Percentiles rank a stretch among this genome's conserved stretches.
Evolutionary conservation across 768 basidiomycete genomes (phyloP).

Genomic region (Collybia sordida): DNA sequence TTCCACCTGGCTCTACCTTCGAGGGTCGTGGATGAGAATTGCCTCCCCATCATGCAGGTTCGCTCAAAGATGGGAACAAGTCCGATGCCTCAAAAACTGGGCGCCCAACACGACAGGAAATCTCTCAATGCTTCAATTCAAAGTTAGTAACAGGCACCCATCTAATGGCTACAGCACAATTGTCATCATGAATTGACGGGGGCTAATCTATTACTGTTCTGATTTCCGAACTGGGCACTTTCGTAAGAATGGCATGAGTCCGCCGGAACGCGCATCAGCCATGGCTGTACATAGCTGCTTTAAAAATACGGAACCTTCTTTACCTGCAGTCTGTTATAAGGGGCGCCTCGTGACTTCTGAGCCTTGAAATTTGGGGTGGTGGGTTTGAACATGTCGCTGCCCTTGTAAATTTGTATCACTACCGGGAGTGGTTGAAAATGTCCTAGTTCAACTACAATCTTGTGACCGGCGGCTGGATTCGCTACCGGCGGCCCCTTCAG

Average conservation of each 20-base stretch:
- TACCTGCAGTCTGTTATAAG: not conserved
- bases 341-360: not conserved
- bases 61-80: not conserved
- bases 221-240: not conserved
- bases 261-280: too few species aligned
- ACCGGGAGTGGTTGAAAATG: too few species aligned
- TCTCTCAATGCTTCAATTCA: too few species aligned
- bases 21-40: not conserved
- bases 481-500: constrained; percentile 14
- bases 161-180: constrained; percentile 1
- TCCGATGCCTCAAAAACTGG: too few species aligned
- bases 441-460: not conserved
- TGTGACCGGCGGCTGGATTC: constrained; percentile 15
- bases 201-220: constrained; percentile 5
- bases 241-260: too few species aligned
- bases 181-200: not conserved
- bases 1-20: too few species aligned
- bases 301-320: not conserved
- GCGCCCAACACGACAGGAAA: too few species aligned
- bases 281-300: too few species aligned
- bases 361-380: not conserved
- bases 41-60: not conserved
- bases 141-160: constrained; percentile 3
- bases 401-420: too few species aligned
- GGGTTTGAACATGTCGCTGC: too few species aligned